Evolutionary conservation across 352 stramenopile species (phyloP), one percentile per base, ranked within the genome.

Genomic region (Globisporangium paroecandrum): DNA sequence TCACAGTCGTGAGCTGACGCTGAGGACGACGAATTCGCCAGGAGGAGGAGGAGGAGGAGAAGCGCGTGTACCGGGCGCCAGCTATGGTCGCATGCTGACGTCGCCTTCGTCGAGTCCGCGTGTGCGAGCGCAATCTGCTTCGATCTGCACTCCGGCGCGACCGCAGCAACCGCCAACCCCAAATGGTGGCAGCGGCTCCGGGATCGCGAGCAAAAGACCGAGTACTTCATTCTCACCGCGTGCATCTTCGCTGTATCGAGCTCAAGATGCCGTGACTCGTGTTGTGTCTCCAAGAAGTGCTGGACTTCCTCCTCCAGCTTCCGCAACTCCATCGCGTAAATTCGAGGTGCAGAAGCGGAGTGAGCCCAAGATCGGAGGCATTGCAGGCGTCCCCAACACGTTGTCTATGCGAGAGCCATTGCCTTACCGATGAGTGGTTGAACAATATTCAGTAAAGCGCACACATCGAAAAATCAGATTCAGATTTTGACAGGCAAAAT

Each of bases 291-390:
- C 66, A 12, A 66, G 59, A 15, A 79, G 70, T 25, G 54, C 72
- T n/a, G 63, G 59, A 12, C 58, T 65, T 18, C 65, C 47, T 25
- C 46, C 58, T 27, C 9, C 54, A 34, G 6, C 32, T 1, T 61
- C 65, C 1, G 12, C 47, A n/a, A 49, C 68, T 1, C 53, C 73
- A 18, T 58, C 62, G 36, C 71, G 76, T 1, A 85, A 79, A 65
- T 91, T 87, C 53, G 71, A 89, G 27, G 76, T 91, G 9, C 67
- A 80, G 4, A 77, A 75, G 58, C 82, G 77, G 12, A 76, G 79
- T 20, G 49, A 66, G 9, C 38, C 71, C 46, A 58, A 65, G 20
- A 38, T 82, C 24, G 71, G 75, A 18, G 78, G 79, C 18, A 57
- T 91, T 18, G 77, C 75, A 20, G 83, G 83, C 0, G 69, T 83